Evolutionary conservation across 2,329 filamentous ascomycete species (phyloP).

Genomic region (Aureobasidium sp.): DNA sequence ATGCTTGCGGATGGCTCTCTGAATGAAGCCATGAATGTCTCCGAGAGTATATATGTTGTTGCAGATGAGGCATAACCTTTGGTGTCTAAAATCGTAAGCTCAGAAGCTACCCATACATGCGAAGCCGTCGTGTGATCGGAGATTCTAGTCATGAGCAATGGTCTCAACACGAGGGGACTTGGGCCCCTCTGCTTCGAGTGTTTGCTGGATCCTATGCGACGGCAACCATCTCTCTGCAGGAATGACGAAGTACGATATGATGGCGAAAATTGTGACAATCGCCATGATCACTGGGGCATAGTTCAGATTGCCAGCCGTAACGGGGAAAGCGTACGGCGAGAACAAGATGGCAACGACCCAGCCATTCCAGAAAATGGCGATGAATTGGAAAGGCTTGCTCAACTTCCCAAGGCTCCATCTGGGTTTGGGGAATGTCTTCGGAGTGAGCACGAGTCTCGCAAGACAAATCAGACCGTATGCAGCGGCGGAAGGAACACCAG

Average conservation of each 20-base stretch:
- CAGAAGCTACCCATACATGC: neutral
- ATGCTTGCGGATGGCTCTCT: neutral
- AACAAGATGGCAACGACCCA: conserved; percentile 30
- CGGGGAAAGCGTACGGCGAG: conserved; percentile 29
- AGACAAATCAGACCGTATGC: conserved; percentile 37
- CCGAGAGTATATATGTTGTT: neutral
- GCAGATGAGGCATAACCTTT: neutral
- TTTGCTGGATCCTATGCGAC: conserved; percentile 3
- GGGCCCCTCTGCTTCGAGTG: conserved; percentile 1
- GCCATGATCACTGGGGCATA: conserved; percentile 31
- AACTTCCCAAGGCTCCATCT: conserved; percentile 29
- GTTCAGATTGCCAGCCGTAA: conserved; percentile 27
- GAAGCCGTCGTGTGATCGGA: neutral
- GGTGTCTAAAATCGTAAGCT: neutral
- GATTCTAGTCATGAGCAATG: neutral
- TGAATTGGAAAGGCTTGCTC: conserved; percentile 28
- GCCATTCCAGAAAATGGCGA: conserved; percentile 30
- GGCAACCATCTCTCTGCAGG: conserved; percentile 32
- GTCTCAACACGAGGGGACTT: conserved; percentile 2
- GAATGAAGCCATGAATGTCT: neutral
- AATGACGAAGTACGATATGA: conserved; percentile 27
- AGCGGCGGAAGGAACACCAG: conserved; percentile 32
- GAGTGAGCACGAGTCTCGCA: conserved; percentile 28
- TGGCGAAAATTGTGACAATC: conserved; percentile 29
- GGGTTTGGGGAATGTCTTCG: conserved; percentile 27